These are phyloP conservation scores for Ophiostoma perfectum DNA, from an alignment of 2,329 filamentous ascomycete species.

Conservation along the genomic window DNA sequence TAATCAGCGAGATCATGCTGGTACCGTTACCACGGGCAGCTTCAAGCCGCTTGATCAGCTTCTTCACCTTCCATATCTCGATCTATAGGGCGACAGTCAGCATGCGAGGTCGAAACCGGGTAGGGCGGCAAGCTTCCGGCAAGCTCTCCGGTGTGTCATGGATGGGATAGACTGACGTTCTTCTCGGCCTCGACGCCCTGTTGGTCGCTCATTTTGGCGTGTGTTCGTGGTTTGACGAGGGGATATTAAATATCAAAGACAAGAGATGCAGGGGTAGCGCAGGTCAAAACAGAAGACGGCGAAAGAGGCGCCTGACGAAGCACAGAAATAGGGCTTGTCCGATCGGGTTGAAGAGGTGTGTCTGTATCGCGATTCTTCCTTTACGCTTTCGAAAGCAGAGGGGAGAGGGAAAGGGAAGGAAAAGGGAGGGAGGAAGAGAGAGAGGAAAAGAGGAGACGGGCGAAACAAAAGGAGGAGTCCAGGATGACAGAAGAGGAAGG, in stretches of 20 bases:
- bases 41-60: conserved; percentile 97
- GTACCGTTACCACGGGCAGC: conserved; percentile 97
- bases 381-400: not conserved
- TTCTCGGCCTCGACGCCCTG: conserved; percentile 94
- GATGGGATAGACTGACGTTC: conserved; percentile 56
- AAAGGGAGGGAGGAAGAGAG: not conserved
- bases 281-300: conserved; percentile 5
- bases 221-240: conserved; percentile 4
- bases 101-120: conserved; percentile 12
- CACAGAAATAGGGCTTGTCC: conserved; percentile 16
- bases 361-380: conserved; percentile 9
- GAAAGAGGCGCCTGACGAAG: conserved; percentile 13
- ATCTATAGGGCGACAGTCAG: conserved; percentile 42
- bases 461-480: not conserved
- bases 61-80: conserved; percentile 97
- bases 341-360: conserved; percentile 3
- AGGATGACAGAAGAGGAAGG: too few species aligned
- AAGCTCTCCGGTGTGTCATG: not conserved
- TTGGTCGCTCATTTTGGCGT: conserved; percentile 70
- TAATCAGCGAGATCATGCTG: conserved; percentile 99
- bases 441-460: not conserved
- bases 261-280: not conserved
- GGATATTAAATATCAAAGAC: conserved; percentile 1
- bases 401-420: not conserved
- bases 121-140: conserved; percentile 2